Conservation (phyloP, 805 yeast genomes). For the Priceomyces carsonii region DNA sequence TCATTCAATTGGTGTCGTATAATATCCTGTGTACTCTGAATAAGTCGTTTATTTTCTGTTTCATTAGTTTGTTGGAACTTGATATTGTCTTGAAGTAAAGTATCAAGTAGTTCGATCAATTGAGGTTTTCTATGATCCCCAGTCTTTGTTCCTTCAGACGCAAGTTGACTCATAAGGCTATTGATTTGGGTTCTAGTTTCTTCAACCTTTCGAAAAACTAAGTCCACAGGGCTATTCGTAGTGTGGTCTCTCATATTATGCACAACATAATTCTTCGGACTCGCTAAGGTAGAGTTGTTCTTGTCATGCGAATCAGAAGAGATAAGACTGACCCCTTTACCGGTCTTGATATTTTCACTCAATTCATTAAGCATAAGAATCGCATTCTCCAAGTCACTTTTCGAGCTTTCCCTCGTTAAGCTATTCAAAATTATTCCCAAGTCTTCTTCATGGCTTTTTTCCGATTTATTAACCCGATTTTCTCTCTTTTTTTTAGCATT, state of each 20-base stretch:
- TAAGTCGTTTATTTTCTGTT: constrained; percentile 9
- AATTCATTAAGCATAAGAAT: constrained; percentile 28
- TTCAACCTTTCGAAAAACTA: too few relatives aligned
- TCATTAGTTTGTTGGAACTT: constrained; percentile 5
- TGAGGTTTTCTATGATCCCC: neutral
- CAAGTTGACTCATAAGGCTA: too few relatives aligned
- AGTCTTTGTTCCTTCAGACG: too few relatives aligned
- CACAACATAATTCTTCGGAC: too few relatives aligned
- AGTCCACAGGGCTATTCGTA: too few relatives aligned
- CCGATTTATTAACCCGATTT: constrained; percentile 9
- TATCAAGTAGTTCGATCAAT: constrained; percentile 7
- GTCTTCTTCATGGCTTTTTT: constrained; percentile 9
- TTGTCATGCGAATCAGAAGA: too few relatives aligned
- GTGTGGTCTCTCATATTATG: too few relatives aligned
- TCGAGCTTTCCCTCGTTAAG: constrained; percentile 17
- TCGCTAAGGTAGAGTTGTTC: too few relatives aligned
- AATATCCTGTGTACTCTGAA: constrained; percentile 1
- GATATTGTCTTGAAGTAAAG: constrained; percentile 7
- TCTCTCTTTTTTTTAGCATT: constrained; percentile 20
- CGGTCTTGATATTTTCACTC: constrained; percentile 31
- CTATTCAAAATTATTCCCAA: constrained; percentile 12
- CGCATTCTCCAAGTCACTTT: constrained; percentile 29
- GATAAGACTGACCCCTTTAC: too few relatives aligned
- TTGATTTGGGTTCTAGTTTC: too few relatives aligned
- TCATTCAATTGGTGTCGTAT: constrained; percentile 7